Conservation (phyloP, 176 grass and related monocot genomes). For the Puya raimondii region DNA sequence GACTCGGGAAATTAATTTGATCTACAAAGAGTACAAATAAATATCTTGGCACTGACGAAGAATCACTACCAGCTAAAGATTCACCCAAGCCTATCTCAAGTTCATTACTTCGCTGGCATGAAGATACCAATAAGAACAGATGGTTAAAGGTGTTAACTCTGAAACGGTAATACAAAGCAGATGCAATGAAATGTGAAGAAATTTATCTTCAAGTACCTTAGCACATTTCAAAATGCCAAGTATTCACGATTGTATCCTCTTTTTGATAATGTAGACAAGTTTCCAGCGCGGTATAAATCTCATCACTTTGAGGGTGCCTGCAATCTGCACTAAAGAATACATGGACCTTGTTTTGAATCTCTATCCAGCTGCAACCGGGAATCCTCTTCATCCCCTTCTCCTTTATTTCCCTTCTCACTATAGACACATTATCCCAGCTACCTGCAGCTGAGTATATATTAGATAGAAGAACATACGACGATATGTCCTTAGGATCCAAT, state of each 20-base stretch:
- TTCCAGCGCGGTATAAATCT: slow-evolving; percentile 60
- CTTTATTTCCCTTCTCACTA: slow-evolving; percentile 67
- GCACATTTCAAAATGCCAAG: too few relatives aligned
- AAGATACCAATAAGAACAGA: too few relatives aligned
- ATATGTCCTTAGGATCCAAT: slow-evolving; percentile 55
- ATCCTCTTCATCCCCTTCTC: slow-evolving; percentile 79
- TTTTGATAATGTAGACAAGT: slow-evolving; percentile 18
- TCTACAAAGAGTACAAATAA: too few relatives aligned
- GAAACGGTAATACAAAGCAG: too few relatives aligned
- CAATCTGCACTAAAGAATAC: slow-evolving; percentile 68
- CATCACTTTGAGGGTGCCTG: slow-evolving; percentile 48
- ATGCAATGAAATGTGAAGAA: too few relatives aligned
- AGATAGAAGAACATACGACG: slow-evolving; percentile 67
- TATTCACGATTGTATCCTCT: neutral
- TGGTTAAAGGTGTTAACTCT: too few relatives aligned
- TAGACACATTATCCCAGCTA: slow-evolving; percentile 52
- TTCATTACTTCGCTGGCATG: too few relatives aligned
- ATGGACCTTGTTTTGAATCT: slow-evolving; percentile 56
- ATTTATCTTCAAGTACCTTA: too few relatives aligned
- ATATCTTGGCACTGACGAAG: too few relatives aligned
- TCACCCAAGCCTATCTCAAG: too few relatives aligned
- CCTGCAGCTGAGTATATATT: slow-evolving; percentile 68
- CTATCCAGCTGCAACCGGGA: slow-evolving; percentile 90
- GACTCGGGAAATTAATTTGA: too few relatives aligned
- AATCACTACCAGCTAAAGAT: too few relatives aligned